A percentile compares a stretch with the other conserved stretches of the same genome.
Evolutionary conservation across 805 yeast species (phyloP).

Genomic region (Danielia oregonensis): DNA sequence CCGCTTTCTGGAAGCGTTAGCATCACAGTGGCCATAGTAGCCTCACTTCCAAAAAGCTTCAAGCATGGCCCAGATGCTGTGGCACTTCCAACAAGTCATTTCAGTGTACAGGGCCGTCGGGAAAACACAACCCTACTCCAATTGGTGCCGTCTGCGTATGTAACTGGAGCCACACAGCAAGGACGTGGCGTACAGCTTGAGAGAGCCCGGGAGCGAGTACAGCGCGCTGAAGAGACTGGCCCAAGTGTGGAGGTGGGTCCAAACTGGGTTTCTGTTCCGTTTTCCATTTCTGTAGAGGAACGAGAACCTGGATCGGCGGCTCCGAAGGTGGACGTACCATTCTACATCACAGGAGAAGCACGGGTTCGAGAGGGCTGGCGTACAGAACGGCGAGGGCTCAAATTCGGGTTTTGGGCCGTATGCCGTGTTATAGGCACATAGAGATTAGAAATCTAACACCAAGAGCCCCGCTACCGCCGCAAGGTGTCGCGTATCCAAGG

Average conservation of each 20-base stretch:
- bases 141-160: conserved; percentile 31
- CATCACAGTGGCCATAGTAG: conserved; percentile 22
- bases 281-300: conserved; percentile 14
- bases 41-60: conserved; percentile 15
- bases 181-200: conserved; percentile 30
- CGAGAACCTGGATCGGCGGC: background rate
- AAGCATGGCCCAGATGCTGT: conserved; percentile 4
- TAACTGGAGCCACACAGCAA: conserved; percentile 25
- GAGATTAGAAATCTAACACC: conserved; percentile 47
- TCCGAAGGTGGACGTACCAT: conserved; percentile 21
- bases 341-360: conserved; percentile 26
- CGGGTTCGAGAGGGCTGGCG: conserved; percentile 21
- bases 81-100: conserved; percentile 23
- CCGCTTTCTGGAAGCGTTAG: conserved; percentile 23
- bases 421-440: conserved; percentile 1
- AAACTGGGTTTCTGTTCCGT: conserved; percentile 36
- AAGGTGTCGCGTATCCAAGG: conserved; percentile 52
- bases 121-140: conserved; percentile 22
- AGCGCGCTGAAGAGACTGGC: conserved; percentile 1
- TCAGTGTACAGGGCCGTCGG: conserved; percentile 18
- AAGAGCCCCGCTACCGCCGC: conserved; percentile 54
- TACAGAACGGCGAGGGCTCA: conserved; percentile 15
- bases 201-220: conserved; percentile 18
- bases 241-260: conserved; percentile 16
- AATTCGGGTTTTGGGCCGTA: conserved; percentile 27